These are phyloP conservation scores for Diophrys sp. DNA, from an alignment of 73 alveolate genomes.

Conservation along the genomic window DNA sequence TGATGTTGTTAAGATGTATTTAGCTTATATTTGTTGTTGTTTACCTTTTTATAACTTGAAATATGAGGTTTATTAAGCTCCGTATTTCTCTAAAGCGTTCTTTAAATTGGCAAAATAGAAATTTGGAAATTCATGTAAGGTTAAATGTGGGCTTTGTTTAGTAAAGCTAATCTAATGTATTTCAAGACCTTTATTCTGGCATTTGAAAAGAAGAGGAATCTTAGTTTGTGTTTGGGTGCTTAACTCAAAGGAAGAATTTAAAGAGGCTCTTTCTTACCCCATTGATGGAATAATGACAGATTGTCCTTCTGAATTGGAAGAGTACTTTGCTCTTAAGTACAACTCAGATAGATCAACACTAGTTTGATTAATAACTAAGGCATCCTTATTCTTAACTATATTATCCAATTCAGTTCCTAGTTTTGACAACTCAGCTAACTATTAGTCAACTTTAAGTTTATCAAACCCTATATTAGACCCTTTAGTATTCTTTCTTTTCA, in stretches of 20 bases:
- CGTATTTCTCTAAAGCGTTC: conserved; percentile 3
- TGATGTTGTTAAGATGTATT: conserved; percentile 4
- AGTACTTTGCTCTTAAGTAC: too few relatives aligned
- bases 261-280: conserved; percentile 45
- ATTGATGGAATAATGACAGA: conserved; percentile 63
- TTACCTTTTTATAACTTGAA: background rate
- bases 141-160: background rate
- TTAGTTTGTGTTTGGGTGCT: conserved; percentile 54
- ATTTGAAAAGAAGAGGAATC: conserved; percentile 47
- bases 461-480: too few relatives aligned
- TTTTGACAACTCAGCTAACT: too few relatives aligned
- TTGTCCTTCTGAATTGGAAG: conserved; percentile 15
- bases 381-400: too few relatives aligned
- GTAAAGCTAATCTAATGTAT: background rate
- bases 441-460: too few relatives aligned
- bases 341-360: too few relatives aligned
- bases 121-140: conserved; percentile 11
- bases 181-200: conserved; percentile 40
- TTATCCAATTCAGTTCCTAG: too few relatives aligned
- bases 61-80: conserved; percentile 3
- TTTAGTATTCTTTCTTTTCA: too few relatives aligned
- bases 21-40: background rate
- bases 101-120: background rate
- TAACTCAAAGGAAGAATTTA: conserved; percentile 33
- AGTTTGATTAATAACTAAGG: too few relatives aligned